Base-by-base conservation (phyloP, 169 alveolate species). In the Plasmodium malariae region DNA sequence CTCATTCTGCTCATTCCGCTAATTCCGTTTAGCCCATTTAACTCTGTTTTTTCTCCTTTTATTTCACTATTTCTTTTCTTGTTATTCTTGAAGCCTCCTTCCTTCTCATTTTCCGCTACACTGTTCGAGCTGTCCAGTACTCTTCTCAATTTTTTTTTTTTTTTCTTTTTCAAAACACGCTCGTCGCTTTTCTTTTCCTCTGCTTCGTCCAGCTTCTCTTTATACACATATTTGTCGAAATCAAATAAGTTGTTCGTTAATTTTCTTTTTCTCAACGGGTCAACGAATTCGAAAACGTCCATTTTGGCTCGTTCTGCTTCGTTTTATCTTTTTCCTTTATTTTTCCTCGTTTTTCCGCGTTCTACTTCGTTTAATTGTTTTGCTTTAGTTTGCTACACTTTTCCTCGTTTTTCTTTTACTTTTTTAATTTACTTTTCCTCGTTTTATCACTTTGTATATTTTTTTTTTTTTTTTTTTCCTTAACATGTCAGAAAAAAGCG, bases 231-330 rank as follows among this genome's bases (percentile, higher is more conserved):
- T 40, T 80, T 67, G 11, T 80, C 83, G 28, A 80, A 80, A 34
- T 80, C 91, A 30, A 80, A 48, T 51, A 67, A 24, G 19, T 80
- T 68, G 32, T 68, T 80, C 26, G 74, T 76, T 30, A 80, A 48
- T 80, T 80, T 80, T 26, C 91, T 32, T 40, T 80, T 80, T 30
- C 91, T 65, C 45, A 80, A 37, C 2, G 91, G 91, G 1, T 80
- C 91, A 1, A 80, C 73, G 51, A 80, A 80, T 51, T 80, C 91
- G 36, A 65, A 80, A 21, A 80, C 91, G 34, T 80, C 91, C 91
- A 80, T 80, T 34, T 36, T 68, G n/a, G n/a, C n/a, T n/a, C n/a
- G n/a, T n/a, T n/a, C n/a, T n/a, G n/a, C n/a, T n/a, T n/a, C n/a
- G n/a, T n/a, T n/a, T n/a, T n/a, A n/a, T n/a, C n/a, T n/a, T n/a